Evolutionary conservation across 352 stramenopile species (phyloP), one percentile per base, ranked within the genome.

Genomic region (Peronospora tabacina): DNA sequence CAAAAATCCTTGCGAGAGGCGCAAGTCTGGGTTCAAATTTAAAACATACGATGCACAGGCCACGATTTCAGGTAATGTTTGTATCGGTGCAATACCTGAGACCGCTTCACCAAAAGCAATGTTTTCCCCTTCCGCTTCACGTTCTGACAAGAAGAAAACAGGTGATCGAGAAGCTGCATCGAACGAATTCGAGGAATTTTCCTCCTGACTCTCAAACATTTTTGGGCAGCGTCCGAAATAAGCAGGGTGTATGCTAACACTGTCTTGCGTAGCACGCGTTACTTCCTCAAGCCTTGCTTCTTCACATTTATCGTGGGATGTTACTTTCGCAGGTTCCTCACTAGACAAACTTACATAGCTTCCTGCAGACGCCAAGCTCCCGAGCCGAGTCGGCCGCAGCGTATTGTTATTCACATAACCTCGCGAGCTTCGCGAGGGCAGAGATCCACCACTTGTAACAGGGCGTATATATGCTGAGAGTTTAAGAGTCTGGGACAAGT

Each of bases 21-120:
- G 72, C 30, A 94, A 60, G 51, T 94, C 82, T 1, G 82, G 77
- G 26, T 91, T 94, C 36, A 94, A 43, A 47, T 94, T 94, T 39
- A 94, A 48, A 19, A 89, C 75, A 30, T 90, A 94, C 2, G 72
- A 72, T 13, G 65, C 61, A 1, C 84, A 61, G 11, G 68, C 73
- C 13, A 79, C 32, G 8, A 67, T 45, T 46, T 74, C 63, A 46
- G 57, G 49, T 11, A 15, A 10, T 30, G 16, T 7, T 26, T 44
- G 28, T 22, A 24, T 20, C 17, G 35, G 16, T 29, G 11, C 38
- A 50, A n/a, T 11, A 26, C 38, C 29, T 35, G 43, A 43, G 8
- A 32, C 19, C 17, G 20, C 35, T 28, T n/a, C 43, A 35, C 13
- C 16, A 41, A 22, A 49, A 49, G 15, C 26, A 48, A 2, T 11